Evolutionary conservation across 441 rosid genomes (phyloP).

Genomic region (Daphne laureola): DNA sequence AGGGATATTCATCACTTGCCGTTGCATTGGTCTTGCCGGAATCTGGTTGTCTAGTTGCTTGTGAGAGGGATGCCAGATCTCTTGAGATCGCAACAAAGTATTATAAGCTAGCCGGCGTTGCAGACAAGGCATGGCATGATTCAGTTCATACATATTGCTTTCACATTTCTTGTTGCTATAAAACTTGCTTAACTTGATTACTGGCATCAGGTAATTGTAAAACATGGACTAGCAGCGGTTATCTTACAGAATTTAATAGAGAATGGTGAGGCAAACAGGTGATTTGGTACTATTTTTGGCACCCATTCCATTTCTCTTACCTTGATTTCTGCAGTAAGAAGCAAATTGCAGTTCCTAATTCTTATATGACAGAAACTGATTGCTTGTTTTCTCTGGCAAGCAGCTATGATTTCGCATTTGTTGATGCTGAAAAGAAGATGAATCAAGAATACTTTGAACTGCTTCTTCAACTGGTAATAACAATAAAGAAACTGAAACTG

Average conservation of each 20-base stretch:
- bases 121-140: slow-evolving; percentile 44
- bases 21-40: slow-evolving; percentile 73
- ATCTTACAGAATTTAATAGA: slow-evolving; percentile 49
- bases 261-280: slow-evolving; percentile 78
- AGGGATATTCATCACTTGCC: slow-evolving; percentile 94
- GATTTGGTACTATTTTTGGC: slow-evolving; percentile 1
- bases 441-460: slow-evolving; percentile 78
- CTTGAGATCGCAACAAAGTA: slow-evolving; percentile 73
- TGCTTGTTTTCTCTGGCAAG: slow-evolving; percentile 8
- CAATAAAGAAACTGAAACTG: slow-evolving; percentile 9
- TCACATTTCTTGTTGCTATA: background rate
- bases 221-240: slow-evolving; percentile 71
- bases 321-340: background rate
- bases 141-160: slow-evolving; percentile 7
- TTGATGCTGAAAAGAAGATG: slow-evolving; percentile 94
- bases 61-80: slow-evolving; percentile 72
- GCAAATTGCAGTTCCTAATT: background rate
- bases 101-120: slow-evolving; percentile 69
- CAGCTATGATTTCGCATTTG: slow-evolving; percentile 92
- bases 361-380: slow-evolving; percentile 5
- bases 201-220: slow-evolving; percentile 49
- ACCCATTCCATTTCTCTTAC: slow-evolving; percentile 1
- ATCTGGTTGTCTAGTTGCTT: slow-evolving; percentile 75
- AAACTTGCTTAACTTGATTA: slow-evolving; percentile 6
- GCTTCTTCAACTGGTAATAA: slow-evolving; percentile 70